Percentiles rank a stretch among this genome's conserved stretches.
Conservation (phyloP, 139 green algal genomes). For the Coccomyxa sp. region DNA sequence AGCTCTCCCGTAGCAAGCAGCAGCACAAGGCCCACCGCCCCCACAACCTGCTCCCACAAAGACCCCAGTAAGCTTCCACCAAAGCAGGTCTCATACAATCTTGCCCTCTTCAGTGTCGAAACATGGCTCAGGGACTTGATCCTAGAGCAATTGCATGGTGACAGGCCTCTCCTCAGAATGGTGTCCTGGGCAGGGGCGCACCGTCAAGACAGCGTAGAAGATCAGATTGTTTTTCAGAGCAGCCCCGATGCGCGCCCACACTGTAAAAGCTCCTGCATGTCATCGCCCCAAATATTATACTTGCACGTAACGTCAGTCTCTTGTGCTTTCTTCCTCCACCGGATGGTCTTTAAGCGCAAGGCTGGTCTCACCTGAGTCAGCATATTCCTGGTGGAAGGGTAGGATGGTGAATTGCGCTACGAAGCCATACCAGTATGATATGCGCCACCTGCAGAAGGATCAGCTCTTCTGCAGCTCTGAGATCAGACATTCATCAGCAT, state of each 20-base stretch:
- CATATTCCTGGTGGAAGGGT: slow-evolving; percentile 49
- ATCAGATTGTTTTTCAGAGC: slow-evolving; percentile 40
- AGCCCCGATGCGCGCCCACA: slow-evolving; percentile 18
- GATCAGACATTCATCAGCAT: no score
- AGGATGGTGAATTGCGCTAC: slow-evolving; percentile 40
- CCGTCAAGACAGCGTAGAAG: slow-evolving; percentile 40
- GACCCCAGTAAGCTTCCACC: background rate
- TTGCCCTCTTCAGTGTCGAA: no score
- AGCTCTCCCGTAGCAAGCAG: slow-evolving; percentile 33
- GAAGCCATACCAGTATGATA: slow-evolving; percentile 55
- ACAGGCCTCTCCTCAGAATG: no score
- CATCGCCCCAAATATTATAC: no score
- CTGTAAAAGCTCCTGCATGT: slow-evolving; percentile 36
- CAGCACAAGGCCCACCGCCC: slow-evolving; percentile 29
- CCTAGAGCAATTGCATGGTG: no score
- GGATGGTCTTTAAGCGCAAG: no score
- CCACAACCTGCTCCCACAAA: slow-evolving; percentile 18
- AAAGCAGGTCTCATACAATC: background rate
- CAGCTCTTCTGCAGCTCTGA: background rate
- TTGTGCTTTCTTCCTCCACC: no score
- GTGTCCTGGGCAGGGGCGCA: background rate
- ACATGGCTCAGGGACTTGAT: no score
- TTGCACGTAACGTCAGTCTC: no score
- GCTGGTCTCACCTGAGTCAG: slow-evolving; percentile 25
- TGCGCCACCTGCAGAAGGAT: slow-evolving; percentile 21